Evolutionary conservation across 2,329 filamentous ascomycete genomes (phyloP), one percentile per base, ranked within the genome.

Genomic region (Balansia obtecta): DNA sequence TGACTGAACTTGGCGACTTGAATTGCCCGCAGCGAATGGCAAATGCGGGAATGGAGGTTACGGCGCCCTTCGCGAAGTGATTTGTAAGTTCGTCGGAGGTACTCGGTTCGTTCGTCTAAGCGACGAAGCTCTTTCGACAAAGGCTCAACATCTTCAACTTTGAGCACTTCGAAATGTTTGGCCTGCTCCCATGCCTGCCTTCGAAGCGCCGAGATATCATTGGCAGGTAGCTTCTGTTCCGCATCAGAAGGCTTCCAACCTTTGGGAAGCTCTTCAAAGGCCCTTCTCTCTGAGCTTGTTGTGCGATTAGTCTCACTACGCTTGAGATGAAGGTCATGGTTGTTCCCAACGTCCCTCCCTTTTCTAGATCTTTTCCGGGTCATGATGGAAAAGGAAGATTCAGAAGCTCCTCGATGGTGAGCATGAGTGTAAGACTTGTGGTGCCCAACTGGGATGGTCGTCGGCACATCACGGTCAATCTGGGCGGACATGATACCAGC

Each of bases 51-150:
- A 60, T 90, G 86, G 4, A 90, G 75, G 61, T 86, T 88, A 56
- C 85, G 83, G 30, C 86, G 82, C 1, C 85, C 85, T n/a, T 81
- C 76, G 13, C 85, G 79, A 15, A 91, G 75, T 5, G 84, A 86
- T 48, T 78, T 83, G 66, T 88, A 86, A 0, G 85, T 90, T 54
- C 80, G 83, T 45, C 85, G 81, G 46, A 90, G 79, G 60, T 89
- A 89, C 56, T 88, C 84, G 50, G 83, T 86, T 50, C 85, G 79
- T 61, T 88, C 83, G 58, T 90, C 86, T n/a, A 90, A 72, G 52
- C 77, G 79, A 46, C 82, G 79, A 49, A 89, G 80, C 68, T 90
- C 86, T 78, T 77, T 78, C 15, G 84, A 86, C 5, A 88, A 71
- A 16, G 70, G 68, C 47, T 84, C 80, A 13, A 85, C 82, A 55